phyloP scores from a whole-genome alignment of 2,329 filamentous ascomycete genomes.

The Elsinoe fawcettii region DNA sequence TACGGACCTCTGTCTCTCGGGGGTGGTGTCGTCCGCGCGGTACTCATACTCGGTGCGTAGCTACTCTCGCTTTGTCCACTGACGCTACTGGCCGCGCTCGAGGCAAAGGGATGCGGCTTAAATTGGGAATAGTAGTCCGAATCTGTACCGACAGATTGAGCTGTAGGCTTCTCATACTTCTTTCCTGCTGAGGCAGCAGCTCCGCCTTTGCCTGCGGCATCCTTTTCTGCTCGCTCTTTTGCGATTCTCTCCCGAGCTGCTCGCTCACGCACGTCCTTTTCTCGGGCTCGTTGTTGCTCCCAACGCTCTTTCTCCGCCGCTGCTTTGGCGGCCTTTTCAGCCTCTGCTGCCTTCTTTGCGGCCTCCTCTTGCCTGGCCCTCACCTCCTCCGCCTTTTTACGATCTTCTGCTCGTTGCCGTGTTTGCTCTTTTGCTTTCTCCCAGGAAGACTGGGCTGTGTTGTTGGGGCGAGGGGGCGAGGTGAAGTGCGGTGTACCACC shows the following conservation, averaged over 20 bases:
- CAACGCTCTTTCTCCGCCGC: slow-evolving; percentile 45
- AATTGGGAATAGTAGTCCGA: slow-evolving; percentile 12
- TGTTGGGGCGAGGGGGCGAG: slow-evolving; percentile 19
- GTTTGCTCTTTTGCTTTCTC: slow-evolving; percentile 64
- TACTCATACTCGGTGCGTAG: slow-evolving; percentile 77
- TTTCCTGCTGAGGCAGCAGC: slow-evolving; percentile 27
- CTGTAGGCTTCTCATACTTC: slow-evolving; percentile 42
- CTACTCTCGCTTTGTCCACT: slow-evolving; percentile 71
- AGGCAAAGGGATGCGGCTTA: not conserved
- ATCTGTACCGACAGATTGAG: slow-evolving; percentile 34
- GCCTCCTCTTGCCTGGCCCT: slow-evolving; percentile 52
- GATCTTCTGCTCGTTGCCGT: slow-evolving; percentile 55
- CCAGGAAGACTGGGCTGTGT: slow-evolving; percentile 38
- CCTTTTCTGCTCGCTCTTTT: slow-evolving; percentile 32
- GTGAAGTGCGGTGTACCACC: slow-evolving; percentile 18
- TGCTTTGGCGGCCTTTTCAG: slow-evolving; percentile 37
- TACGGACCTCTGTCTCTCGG: slow-evolving; percentile 72
- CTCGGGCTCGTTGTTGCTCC: slow-evolving; percentile 42
- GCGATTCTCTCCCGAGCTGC: slow-evolving; percentile 41
- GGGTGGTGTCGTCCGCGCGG: slow-evolving; percentile 73
- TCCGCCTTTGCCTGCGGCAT: slow-evolving; percentile 33
- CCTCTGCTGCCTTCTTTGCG: slow-evolving; percentile 41
- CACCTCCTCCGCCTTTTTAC: slow-evolving; percentile 50
- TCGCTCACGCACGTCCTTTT: slow-evolving; percentile 42
- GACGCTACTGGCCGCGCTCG: slow-evolving; percentile 22